Percentiles rank a stretch among this genome's conserved stretches.
phyloP scores from a whole-genome alignment of 2,329 filamentous ascomycete species.

The Exophiala bonariae region DNA sequence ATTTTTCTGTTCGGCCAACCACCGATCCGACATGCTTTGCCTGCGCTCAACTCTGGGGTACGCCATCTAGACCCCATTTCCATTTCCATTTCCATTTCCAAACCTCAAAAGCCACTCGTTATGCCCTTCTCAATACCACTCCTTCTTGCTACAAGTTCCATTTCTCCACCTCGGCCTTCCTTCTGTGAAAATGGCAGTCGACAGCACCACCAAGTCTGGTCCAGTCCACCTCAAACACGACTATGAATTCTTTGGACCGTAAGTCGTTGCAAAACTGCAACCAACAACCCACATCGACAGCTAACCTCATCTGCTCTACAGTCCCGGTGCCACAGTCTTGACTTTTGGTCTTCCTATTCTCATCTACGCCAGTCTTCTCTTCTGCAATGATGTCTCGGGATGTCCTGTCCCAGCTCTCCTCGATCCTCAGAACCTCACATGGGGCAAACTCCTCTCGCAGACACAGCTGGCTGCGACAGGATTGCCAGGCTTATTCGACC shows the following conservation, averaged over 20 bases:
- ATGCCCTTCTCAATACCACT: too few species aligned
- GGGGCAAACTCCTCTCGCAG: slow-evolving; percentile 73
- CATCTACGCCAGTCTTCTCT: slow-evolving; percentile 76
- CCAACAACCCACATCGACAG: too few species aligned
- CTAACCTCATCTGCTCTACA: slow-evolving; percentile 39
- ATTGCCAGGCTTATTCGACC: slow-evolving; percentile 68
- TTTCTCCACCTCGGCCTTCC: too few species aligned
- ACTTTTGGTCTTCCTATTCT: slow-evolving; percentile 78
- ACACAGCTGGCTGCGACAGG: slow-evolving; percentile 78
- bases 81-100: too few species aligned
- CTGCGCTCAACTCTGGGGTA: too few species aligned
- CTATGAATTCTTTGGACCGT: slow-evolving; percentile 51
- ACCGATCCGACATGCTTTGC: too few species aligned
- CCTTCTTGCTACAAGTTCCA: too few species aligned
- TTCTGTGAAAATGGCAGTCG: too few species aligned
- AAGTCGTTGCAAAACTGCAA: too few species aligned
- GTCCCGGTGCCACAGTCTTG: slow-evolving; percentile 73
- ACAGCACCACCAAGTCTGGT: not conserved
- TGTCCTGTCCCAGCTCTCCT: slow-evolving; percentile 84
- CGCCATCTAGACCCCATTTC: too few species aligned
- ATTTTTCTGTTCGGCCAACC: too few species aligned
- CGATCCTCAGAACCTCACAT: slow-evolving; percentile 67
- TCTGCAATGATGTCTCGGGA: slow-evolving; percentile 89
- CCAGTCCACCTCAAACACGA: slow-evolving; percentile 35
- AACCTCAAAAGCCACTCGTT: too few species aligned